Conservation (phyloP, 2,329 filamentous ascomycete genomes). For the Fusarium sp. region DNA sequence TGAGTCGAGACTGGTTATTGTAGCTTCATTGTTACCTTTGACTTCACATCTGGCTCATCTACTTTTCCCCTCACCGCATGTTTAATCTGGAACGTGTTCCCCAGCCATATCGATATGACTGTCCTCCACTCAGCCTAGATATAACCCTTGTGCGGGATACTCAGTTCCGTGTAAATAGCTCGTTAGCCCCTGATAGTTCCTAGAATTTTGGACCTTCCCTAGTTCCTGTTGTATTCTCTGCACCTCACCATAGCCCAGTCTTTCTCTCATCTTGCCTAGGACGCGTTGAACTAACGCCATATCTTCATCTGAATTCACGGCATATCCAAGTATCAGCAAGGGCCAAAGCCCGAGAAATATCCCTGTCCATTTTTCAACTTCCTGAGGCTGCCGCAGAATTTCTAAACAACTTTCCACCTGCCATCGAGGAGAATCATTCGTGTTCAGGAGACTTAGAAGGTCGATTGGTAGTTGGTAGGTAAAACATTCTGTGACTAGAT, state of each 20-base stretch:
- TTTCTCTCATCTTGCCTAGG: neutral
- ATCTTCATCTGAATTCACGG: constrained; percentile 7
- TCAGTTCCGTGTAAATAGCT: no score
- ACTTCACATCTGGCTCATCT: no score
- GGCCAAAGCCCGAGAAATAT: constrained; percentile 23
- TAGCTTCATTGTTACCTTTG: no score
- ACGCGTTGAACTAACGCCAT: neutral
- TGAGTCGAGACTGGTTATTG: no score
- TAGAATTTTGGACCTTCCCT: neutral
- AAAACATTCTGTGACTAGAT: neutral
- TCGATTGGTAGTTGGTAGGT: neutral
- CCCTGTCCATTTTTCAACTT: constrained; percentile 11
- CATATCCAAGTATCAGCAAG: constrained; percentile 21
- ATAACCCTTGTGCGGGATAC: no score
- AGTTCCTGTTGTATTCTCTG: neutral
- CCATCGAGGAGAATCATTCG: neutral
- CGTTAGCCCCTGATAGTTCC: neutral
- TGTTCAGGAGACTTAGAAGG: neutral
- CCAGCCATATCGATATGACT: no score
- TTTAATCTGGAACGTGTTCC: no score
- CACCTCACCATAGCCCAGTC: neutral
- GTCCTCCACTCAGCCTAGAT: no score
- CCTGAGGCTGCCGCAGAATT: constrained; percentile 2
- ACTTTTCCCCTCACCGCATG: no score
- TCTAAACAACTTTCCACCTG: neutral